Evolutionary conservation across 805 yeast species (phyloP).

Genomic region (Starmerella lactis-condensi): DNA sequence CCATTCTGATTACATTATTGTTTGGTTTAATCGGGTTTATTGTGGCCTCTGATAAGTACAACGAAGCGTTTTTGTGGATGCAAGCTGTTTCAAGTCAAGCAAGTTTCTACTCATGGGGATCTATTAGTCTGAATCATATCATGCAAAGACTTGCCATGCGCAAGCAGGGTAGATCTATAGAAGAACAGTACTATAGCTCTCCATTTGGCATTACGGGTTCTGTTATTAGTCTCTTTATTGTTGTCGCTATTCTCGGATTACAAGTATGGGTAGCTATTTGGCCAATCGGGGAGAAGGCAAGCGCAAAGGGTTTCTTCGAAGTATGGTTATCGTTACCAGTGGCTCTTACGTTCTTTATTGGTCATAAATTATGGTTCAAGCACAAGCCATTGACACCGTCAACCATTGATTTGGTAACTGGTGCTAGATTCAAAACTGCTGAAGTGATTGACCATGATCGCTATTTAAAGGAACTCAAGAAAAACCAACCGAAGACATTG

Average conservation of each 20-base stretch:
- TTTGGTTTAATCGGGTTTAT: slow-evolving; percentile 38
- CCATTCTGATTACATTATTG: slow-evolving; percentile 28
- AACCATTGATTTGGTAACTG: slow-evolving; percentile 14
- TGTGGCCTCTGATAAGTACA: slow-evolving; percentile 35
- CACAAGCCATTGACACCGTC: slow-evolving; percentile 4
- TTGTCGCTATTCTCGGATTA: slow-evolving; percentile 42
- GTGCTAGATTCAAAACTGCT: slow-evolving; percentile 11
- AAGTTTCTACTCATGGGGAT: slow-evolving; percentile 60
- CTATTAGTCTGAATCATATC: slow-evolving; percentile 45
- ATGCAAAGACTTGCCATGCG: slow-evolving; percentile 34
- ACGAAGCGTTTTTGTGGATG: slow-evolving; percentile 47
- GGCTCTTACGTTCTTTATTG: slow-evolving; percentile 28
- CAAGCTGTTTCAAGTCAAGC: slow-evolving; percentile 57
- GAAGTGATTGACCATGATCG: slow-evolving; percentile 7
- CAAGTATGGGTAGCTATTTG: slow-evolving; percentile 68
- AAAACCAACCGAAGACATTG: too few species aligned
- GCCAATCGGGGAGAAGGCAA: slow-evolving; percentile 31
- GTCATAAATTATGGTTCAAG: slow-evolving; percentile 29
- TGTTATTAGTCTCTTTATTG: slow-evolving; percentile 38
- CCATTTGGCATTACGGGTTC: slow-evolving; percentile 57
- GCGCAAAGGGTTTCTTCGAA: slow-evolving; percentile 31
- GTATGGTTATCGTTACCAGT: slow-evolving; percentile 34
- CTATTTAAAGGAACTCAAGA: too few species aligned
- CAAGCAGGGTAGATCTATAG: slow-evolving; percentile 44
- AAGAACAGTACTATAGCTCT: slow-evolving; percentile 48